Evolutionary conservation across 2,329 filamentous ascomycete species (phyloP), one percentile per base, ranked within the genome.

Genomic region (Trichophyton benhamiae): DNA sequence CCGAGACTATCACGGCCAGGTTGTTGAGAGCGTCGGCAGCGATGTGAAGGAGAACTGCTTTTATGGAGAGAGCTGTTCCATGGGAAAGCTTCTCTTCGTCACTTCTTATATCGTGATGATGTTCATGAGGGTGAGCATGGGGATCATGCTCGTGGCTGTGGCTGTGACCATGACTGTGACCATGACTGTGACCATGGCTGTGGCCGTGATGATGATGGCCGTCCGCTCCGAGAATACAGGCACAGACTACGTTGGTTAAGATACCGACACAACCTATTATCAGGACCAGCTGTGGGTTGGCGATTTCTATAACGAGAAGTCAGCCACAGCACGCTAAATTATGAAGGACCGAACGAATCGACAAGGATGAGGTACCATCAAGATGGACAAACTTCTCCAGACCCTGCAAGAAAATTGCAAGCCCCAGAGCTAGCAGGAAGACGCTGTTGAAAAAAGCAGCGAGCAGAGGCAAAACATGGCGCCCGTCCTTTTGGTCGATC

Each of bases 1-100:
- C 86, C 0, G 87, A 82, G 41, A 86, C 76, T 57, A 90, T 89
- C 63, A 91, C 87, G 8, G 87, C 87, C 9, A 90, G 71, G 66
- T 91, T 91, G 74, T 90, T 91, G 64, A 87, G 78, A 3, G 86
- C 86, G 67, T 91, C 88, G 36, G 87, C 85, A 2, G 88, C 68
- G 27, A 91, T 81, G 67, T 91, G 88, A 13, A 88, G 73, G 9
- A 91, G 68, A 0, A 88, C 86, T 11, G 64, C 62, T 60, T 63
- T 63, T 9, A 65, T 61, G 1, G 64, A 65, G n/a, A 63, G 62
- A 30, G 57, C 55, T 2, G 44, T 27, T 17, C 58, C 60, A n/a
- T 57, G 17, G 11, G 52, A 57, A 17, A 30, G 52, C 17, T 57
- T 38, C 52, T 59, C 57, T 11, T 17, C 33, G 2, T 58, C 57